Evolutionary conservation across 2,329 filamentous ascomycete species (phyloP).

Genomic region (Aspergillus sergii): DNA sequence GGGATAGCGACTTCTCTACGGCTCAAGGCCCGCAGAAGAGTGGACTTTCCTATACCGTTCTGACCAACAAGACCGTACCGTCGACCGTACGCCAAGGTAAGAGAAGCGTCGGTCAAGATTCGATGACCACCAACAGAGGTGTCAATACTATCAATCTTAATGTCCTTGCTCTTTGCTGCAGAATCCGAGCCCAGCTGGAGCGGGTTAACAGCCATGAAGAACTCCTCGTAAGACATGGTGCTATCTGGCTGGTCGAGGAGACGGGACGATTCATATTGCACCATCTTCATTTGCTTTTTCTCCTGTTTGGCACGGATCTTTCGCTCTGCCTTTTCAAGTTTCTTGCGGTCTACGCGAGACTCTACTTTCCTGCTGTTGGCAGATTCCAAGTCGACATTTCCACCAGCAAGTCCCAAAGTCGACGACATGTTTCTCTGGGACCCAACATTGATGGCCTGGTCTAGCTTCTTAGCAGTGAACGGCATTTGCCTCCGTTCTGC

Average conservation of each 20-base stretch:
- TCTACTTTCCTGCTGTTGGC: constrained; percentile 92
- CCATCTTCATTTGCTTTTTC: constrained; percentile 97
- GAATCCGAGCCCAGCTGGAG: constrained; percentile 76
- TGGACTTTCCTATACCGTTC: constrained; percentile 98
- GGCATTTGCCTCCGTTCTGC: constrained; percentile 70
- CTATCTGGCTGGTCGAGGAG: constrained; percentile 81
- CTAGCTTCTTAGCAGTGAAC: constrained; percentile 78
- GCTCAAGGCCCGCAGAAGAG: constrained; percentile 87
- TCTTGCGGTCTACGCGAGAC: constrained; percentile 97
- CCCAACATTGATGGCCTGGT: constrained; percentile 93
- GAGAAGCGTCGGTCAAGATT: constrained; percentile 85
- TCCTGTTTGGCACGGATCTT: constrained; percentile 98
- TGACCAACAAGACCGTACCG: constrained; percentile 97
- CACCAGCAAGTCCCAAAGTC: constrained; percentile 82
- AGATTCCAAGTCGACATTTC: constrained; percentile 87
- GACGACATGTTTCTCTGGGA: constrained; percentile 95
- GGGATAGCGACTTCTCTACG: constrained; percentile 93
- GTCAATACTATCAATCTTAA: constrained; percentile 96
- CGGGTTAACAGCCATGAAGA: constrained; percentile 99
- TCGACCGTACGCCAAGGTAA: constrained; percentile 88
- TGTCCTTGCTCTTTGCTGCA: constrained; percentile 91
- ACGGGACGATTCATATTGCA: constrained; percentile 94
- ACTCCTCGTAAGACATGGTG: constrained; percentile 94
- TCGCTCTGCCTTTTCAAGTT: constrained; percentile 95
- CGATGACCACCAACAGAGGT: constrained; percentile 86